Base-by-base conservation (phyloP, 73 alveolate genomes). In the Paramecium pentaurelia region DNA sequence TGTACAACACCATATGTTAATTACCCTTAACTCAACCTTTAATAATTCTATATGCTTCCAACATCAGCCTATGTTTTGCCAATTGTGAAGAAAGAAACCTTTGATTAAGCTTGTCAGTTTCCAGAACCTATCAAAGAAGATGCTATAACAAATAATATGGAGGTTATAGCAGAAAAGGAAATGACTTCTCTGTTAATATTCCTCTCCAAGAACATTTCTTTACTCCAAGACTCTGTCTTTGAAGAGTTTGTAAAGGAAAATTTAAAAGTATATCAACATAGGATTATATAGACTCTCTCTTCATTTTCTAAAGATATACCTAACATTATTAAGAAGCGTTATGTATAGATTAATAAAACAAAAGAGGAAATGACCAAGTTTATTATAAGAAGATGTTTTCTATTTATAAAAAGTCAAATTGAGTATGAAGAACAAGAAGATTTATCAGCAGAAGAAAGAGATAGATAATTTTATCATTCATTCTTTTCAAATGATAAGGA, bases 321-420 rank as follows among this genome's bases (percentile, higher is more conserved):
- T 6, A n/a, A 45, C 8, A 22, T 80, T 38, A 80, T 80, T 16
- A 80, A 80, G 27, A 80, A 47, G 54, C 22, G 77, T 8, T 80
- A 80, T n/a, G 12, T 80, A 10, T 22, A 80, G 9, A 73, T 80
- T 18, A 80, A 80, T 47, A 80, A 80, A 49, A 80, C 91, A 20
- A 80, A 80, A 80, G 91, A 80, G 45, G 91, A 80, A 47, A 80
- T 80, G 91, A 80, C 91, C 0, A 80, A 80, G 16, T 80, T 80
- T 34, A 80, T 80, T 6, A 80, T 80, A 2, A 80, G 91, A 80
- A 80, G 91, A 80, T 80, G 77, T 80, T 80, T 80, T 44, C 91
- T 80, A 8, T 80, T 42, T 42, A 80, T 80, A 6, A 80, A 80
- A 44, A 37, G 73, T 8, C 25, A 38, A 27, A 80, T 80, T 22